Base-by-base conservation (phyloP, 2,329 filamentous ascomycete genomes). In the Fusarium sp. region DNA sequence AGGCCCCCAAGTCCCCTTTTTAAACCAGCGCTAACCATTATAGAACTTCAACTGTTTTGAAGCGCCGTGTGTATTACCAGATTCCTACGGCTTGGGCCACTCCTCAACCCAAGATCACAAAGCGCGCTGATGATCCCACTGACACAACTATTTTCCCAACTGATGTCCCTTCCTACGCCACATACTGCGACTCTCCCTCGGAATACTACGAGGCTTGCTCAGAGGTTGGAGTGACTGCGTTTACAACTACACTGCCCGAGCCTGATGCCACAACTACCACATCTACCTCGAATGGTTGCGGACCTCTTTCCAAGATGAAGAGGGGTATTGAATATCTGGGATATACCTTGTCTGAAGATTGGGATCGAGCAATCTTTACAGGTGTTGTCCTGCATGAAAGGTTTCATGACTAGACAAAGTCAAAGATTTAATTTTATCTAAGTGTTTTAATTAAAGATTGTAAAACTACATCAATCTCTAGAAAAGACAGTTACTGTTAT, bases 91-190 rank as follows among this genome's bases (percentile, higher is more conserved):
- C 44, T 11, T 24, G 44, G 7, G 38, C 52, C 12, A 54, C 44
- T 2, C 48, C 7, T n/a, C 48, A 51, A 19, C 48, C 48, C 1
- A 51, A 15, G 24, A 43, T 51, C 10, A 51, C 34, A 10, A 21
- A 21, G 26, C 48, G 48, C 2, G 48, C 36, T 19, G 48, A 51
- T 32, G 36, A 51, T 2, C 48, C 57, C 3, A 49, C 38, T 0
- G 65, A 62, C 6, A 69, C 67, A 5, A 69, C 67, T 1, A 60
- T 69, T 17, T 28, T 52, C 14, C 66, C 67, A 20, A 69, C 62
- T 5, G 23, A 12, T 2, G 4, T 48, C 1, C 67, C 66, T 6
- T 1, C 15, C 9, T 67, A 69, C 17, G 67, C 67, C 6, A 69
- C 66, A 0, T 67, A 69, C 38, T 69, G 67, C 15, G 59, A 56